A percentile compares a stretch with the other conserved stretches of the same genome.
Conservation (phyloP, 306 rosid species). For the Lotus japonicus region DNA sequence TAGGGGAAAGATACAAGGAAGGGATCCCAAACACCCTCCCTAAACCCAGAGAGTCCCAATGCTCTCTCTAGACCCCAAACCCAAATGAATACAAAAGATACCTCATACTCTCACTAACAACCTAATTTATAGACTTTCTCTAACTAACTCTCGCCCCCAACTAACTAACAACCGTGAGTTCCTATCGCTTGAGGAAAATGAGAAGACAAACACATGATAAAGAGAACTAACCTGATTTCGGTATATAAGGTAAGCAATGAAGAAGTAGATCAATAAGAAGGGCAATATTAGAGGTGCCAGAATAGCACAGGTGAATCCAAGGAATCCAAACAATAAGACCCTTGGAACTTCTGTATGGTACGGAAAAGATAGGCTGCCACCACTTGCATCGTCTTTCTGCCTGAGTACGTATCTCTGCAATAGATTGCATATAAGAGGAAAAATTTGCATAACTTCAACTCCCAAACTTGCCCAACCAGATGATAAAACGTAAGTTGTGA, state of each 20-base stretch:
- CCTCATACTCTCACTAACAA: no score
- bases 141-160: no score
- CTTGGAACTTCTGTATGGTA: conserved; percentile 91
- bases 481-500: conserved; percentile 80
- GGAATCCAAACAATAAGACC: conserved; percentile 72
- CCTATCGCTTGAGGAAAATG: background rate
- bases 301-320: conserved; percentile 82
- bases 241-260: conserved; percentile 85
- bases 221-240: conserved; percentile 70
- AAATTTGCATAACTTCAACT: conserved; percentile 72
- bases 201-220: background rate
- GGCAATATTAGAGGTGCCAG: conserved; percentile 89
- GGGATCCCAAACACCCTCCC: no score
- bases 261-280: conserved; percentile 75
- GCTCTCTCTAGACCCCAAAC: no score
- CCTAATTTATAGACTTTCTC: no score
- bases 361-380: conserved; percentile 49
- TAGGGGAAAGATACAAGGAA: no score
- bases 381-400: conserved; percentile 42
- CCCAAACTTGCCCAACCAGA: conserved; percentile 99
- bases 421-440: conserved; percentile 58
- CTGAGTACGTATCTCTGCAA: conserved; percentile 46
- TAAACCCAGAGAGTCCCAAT: no score
- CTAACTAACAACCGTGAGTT: no score
- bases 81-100: no score